These are phyloP conservation scores for Fagus crenata DNA, from an alignment of 306 rosid species.

Conservation along the genomic window DNA sequence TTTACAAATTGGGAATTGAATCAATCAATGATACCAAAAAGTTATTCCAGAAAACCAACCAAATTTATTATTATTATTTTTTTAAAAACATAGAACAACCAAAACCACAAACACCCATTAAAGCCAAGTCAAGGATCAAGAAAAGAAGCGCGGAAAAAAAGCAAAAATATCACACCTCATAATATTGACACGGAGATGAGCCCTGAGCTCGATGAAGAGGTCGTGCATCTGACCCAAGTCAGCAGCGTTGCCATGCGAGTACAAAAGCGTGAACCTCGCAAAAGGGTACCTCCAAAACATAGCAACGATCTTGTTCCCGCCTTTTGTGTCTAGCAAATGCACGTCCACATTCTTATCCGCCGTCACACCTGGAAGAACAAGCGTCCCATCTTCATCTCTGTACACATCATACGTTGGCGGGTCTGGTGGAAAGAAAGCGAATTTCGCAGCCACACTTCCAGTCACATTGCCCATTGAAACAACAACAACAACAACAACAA, in stretches of 20 bases:
- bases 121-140: background rate
- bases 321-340: constrained; percentile 65
- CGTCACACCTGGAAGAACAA: constrained; percentile 65
- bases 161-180: constrained; percentile 53
- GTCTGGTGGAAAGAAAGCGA: constrained; percentile 98
- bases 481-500: background rate
- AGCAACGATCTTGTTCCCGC: constrained; percentile 77
- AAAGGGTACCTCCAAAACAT: constrained; percentile 87
- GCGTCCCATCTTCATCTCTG: constrained; percentile 52
- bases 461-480: constrained; percentile 85
- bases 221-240: constrained; percentile 96
- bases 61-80: background rate
- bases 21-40: background rate
- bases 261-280: constrained; percentile 78
- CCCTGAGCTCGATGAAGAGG: constrained; percentile 91
- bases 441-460: constrained; percentile 82
- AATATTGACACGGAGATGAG: constrained; percentile 93
- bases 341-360: constrained; percentile 70
- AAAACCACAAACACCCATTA: background rate
- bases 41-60: background rate
- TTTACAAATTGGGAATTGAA: constrained; percentile 13
- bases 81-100: background rate
- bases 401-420: constrained; percentile 80
- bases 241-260: constrained; percentile 99
- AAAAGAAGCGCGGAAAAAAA: background rate